Evolutionary conservation across 2,329 filamentous ascomycete species (phyloP).

Genomic region (Neodidymelliopsis sp.): DNA sequence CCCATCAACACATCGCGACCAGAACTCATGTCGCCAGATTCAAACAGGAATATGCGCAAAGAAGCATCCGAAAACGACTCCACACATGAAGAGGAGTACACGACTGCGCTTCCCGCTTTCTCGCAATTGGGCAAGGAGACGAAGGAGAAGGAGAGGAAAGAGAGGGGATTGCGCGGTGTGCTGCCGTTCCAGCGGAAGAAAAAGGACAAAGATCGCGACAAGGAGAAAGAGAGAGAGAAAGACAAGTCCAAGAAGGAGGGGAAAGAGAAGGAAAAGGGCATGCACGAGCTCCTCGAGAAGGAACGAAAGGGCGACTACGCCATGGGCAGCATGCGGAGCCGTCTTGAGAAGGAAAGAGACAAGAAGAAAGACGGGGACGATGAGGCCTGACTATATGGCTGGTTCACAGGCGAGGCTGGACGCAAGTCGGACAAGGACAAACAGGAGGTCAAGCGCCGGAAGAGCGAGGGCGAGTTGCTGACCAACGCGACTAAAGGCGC

Average conservation of each 20-base stretch:
- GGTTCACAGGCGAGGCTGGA: conserved; percentile 39
- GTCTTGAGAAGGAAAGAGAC: conserved; percentile 21
- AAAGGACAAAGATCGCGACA: conserved; percentile 39
- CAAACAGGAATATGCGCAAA: too few species aligned
- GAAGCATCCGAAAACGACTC: conserved; percentile 48
- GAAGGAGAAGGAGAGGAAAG: conserved; percentile 48
- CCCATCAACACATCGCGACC: conserved; percentile 37
- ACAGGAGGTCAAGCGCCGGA: conserved; percentile 38
- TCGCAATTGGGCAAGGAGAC: conserved; percentile 38
- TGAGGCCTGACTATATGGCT: conserved; percentile 48
- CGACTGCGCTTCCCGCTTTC: conserved; percentile 48
- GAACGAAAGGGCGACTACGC: conserved; percentile 16
- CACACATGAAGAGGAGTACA: conserved; percentile 47
- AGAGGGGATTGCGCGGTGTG: conserved; percentile 50
- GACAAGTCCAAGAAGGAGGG: conserved; percentile 27
- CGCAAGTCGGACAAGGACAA: conserved; percentile 8
- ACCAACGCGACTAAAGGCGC: conserved; percentile 1
- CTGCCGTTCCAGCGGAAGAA: conserved; percentile 48
- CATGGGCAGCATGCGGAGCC: conserved; percentile 17
- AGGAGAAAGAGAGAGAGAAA: conserved; percentile 25
- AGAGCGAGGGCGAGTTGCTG: conserved; percentile 43
- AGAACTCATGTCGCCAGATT: conserved; percentile 28
- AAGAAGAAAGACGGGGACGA: conserved; percentile 34
- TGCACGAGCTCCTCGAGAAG: conserved; percentile 14
- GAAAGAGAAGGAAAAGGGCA: conserved; percentile 29